Evolutionary conservation across 1,284 basidiomycete species (phyloP).

Genomic region (Blastosporella zonata): DNA sequence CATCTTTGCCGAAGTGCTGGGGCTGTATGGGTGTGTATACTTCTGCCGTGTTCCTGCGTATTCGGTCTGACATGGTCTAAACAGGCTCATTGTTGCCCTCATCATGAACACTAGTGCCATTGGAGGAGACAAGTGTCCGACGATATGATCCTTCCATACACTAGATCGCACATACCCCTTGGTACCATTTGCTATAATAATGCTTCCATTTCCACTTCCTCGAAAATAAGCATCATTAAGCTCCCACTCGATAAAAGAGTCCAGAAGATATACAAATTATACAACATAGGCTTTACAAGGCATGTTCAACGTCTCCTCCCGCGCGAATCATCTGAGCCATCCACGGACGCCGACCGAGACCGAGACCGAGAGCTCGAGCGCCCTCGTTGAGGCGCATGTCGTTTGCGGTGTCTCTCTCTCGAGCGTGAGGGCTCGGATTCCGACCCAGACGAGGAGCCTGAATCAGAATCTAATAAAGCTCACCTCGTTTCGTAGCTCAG

Average conservation of each 20-base stretch:
- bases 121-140: constrained; percentile 15
- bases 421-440: constrained; percentile 46
- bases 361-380: constrained; percentile 16
- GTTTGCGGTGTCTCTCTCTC: constrained; percentile 41
- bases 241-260: too few relatives aligned
- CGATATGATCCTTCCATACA: constrained; percentile 19
- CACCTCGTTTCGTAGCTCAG: too few relatives aligned
- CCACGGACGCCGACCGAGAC: constrained; percentile 16
- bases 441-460: constrained; percentile 41
- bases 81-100: constrained; percentile 83
- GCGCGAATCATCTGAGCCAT: constrained; percentile 17
- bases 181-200: constrained; percentile 16
- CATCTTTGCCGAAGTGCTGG: constrained; percentile 94
- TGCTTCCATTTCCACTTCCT: too few relatives aligned
- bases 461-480: constrained; percentile 46
- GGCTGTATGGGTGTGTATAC: constrained; percentile 65
- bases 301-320: constrained; percentile 16
- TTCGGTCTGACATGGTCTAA: not conserved
- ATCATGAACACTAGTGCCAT: constrained; percentile 77
- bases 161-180: constrained; percentile 11
- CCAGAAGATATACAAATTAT: constrained; percentile 3
- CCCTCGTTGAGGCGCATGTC: constrained; percentile 37
- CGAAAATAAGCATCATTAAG: too few relatives aligned
- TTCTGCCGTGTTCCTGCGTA: not conserved
- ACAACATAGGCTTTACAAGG: not conserved